Evolutionary conservation across 345 rosid genomes (phyloP).

Genomic region (Hibiscus syriacus): DNA sequence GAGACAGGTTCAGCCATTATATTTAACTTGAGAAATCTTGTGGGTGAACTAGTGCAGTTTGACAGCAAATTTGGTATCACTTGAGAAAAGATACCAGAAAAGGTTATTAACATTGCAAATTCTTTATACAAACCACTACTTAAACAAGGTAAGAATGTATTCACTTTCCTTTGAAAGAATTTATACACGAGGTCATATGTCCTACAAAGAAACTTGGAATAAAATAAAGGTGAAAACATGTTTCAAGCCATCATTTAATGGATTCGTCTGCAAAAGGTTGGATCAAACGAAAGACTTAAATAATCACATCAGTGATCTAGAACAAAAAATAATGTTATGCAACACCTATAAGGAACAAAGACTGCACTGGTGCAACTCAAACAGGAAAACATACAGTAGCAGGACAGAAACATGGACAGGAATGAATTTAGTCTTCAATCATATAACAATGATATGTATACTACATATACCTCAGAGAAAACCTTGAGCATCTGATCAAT

Average conservation of each 20-base stretch:
- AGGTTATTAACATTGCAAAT: not conserved
- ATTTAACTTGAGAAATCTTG: not conserved
- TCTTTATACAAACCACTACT: not conserved
- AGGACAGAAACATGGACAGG: not conserved
- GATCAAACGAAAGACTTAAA: not conserved
- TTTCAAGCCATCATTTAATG: not conserved
- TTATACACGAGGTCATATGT: not conserved
- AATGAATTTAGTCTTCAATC: not conserved
- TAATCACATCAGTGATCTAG: not conserved
- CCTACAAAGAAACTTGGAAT: not conserved
- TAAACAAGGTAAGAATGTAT: not conserved
- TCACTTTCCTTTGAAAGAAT: not conserved
- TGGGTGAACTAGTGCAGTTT: not conserved
- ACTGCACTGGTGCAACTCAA: not conserved
- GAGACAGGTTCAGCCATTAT: not conserved
- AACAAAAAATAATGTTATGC: not conserved
- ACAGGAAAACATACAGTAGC: not conserved
- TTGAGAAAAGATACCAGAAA: not conserved
- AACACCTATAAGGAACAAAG: not conserved
- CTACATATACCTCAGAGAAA: conserved; percentile 67
- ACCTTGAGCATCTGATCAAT: conserved; percentile 99
- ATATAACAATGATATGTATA: not conserved
- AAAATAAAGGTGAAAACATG: not conserved
- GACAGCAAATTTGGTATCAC: not conserved
- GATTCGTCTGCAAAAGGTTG: not conserved